Base-by-base conservation (phyloP, 371 early-diverging fungal genomes). In the Apophysomyces elegans region DNA sequence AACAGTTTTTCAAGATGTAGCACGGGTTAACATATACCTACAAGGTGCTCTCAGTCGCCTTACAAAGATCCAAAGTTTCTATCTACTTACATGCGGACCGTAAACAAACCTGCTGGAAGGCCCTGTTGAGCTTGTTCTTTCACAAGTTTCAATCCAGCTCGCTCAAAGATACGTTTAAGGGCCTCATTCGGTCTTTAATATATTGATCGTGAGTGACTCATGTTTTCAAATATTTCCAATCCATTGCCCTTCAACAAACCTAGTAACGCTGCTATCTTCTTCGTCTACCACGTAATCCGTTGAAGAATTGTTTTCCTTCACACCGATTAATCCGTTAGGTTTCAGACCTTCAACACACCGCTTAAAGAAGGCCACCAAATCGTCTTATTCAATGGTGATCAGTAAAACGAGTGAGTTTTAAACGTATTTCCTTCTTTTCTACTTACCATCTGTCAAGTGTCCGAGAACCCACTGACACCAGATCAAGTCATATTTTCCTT, bases 391-490 rank as follows among this genome's bases (percentile, higher is more conserved):
- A 5, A 54, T 37, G 12, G 16, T 62, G 32, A 11, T 4, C 38
- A 14, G 32, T 2, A 26, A 26, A 26, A 26, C 32, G 32, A 26
- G 32, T 26, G 32, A 26, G 32, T 26, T 2, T 26, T 26, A 26
- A 0, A 3, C 32, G 2, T 2, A 26, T 26, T 26, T 26, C 21
- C 9, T 11, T 14, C 36, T 11, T 64, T 45, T 1, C 13, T 6
- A 39, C 11, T 37, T 82, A 89, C 89, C 88, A 67, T 93, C 92
- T 2, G 90, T 91, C 72, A 94, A 78, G 66, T 94, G 93, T 12
- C 91, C 88, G 12, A 96, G 79, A 1, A 96, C 96, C 98, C 98
- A 98, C 75, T 98, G 98, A 68, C 91, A 94, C 98, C 98, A 98
- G 35, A 98, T 94, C 41, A 94, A 73, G 71, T 96, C 94, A 78